Base-by-base conservation (phyloP, 176 grass and related monocot species). In the Bolboschoenus planiculmis region DNA sequence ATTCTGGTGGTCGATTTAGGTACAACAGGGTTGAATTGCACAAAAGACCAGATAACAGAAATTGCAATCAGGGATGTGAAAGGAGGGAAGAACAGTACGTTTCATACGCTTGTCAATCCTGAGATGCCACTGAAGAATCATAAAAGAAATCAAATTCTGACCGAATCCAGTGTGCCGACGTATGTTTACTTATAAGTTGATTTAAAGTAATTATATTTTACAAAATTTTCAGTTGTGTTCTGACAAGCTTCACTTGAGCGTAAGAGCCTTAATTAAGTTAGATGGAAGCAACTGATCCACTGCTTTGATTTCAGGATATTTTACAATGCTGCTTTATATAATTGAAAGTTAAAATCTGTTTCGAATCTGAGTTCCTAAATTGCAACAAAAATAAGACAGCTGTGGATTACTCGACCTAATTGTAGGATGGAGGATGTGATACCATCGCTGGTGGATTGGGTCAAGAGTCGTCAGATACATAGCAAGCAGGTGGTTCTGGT, bases 1-100 rank as follows among this genome's bases (percentile, higher is more conserved):
- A 91, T 98, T 82, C 80, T 98, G 55, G 96, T 98, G 66, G 88
- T 98, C 82, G 89, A 98, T 87, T 90, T 93, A 85, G 96, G 94
- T 74, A 95, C 96, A 59, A 91, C 91, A 62, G 92, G 92, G 2
- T 90, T 98, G 33, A 87, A 80, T 67, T 78, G 89, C 15, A 83
- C 68, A 40, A 40, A 83, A 40, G 90, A 90, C 68, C 88, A 89
- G 85, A 90, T 98, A 61, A 93, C 91, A 84, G 92, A 98, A 85
- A 84, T 98, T 75, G 96, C 96, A 82, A 66, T 87, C 48, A 92
- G 92, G 27, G 92, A 95, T 98, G 79, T 93, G 66, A 81, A 68
- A 72, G 96, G 95, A 21, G 96, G 96, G 43, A 64, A 84, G 56
- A 87, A 91, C 65, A 95, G 91, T 76, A 93, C 84, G 85, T 90